Conservation (phyloP, 345 rosid genomes). For the Luvunga scandens region DNA sequence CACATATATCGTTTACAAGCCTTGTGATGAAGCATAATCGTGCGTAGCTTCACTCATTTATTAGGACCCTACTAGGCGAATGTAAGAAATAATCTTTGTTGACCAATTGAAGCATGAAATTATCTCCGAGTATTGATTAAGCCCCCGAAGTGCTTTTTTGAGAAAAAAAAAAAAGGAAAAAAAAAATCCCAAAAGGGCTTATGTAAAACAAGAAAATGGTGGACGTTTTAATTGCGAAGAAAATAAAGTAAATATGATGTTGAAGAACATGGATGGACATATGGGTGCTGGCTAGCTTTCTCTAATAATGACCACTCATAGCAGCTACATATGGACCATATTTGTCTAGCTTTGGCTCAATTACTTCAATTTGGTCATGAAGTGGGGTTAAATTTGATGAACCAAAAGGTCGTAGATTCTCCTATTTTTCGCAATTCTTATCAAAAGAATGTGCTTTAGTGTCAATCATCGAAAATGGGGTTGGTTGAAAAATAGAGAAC, state of each 20-base stretch:
- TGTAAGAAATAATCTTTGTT: neutral
- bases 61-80: neutral
- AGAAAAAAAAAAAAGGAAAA: too few relatives aligned
- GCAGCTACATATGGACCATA: neutral
- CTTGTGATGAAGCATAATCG: neutral
- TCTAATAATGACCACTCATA: slow-evolving; percentile 20
- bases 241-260: slow-evolving; percentile 6
- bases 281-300: slow-evolving; percentile 11
- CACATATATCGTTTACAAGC: neutral
- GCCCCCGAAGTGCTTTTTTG: too few relatives aligned
- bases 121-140: neutral
- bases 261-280: neutral
- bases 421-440: neutral
- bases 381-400: neutral
- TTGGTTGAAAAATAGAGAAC: neutral
- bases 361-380: neutral
- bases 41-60: slow-evolving; percentile 6
- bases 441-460: neutral
- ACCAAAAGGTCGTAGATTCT: neutral
- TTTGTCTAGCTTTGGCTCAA: neutral
- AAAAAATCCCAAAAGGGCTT: neutral
- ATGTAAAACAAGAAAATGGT: neutral
- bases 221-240: neutral
- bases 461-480: neutral
- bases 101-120: slow-evolving; percentile 4